phyloP scores from a whole-genome alignment of 1,139 yeast genomes.

The Yamadazyma songkhlaensis region DNA sequence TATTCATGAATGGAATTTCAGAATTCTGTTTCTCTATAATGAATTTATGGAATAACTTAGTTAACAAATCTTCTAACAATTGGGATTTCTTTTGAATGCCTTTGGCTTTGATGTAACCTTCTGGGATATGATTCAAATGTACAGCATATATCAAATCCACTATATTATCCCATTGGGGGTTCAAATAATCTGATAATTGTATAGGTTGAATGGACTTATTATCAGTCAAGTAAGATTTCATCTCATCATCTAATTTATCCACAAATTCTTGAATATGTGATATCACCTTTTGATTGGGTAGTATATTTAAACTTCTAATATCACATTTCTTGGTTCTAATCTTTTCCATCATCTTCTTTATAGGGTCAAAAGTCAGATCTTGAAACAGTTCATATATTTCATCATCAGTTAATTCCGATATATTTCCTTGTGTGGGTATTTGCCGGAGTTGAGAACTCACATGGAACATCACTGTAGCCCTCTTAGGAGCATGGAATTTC shows the following conservation, averaged over 20 bases:
- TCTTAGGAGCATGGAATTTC: background rate
- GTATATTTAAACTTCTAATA: background rate
- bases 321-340: background rate
- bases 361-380: slow-evolving; percentile 2
- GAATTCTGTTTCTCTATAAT: slow-evolving; percentile 17
- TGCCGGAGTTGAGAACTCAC: background rate
- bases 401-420: background rate
- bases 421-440: background rate
- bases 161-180: slow-evolving; percentile 26
- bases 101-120: slow-evolving; percentile 17
- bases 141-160: slow-evolving; percentile 19
- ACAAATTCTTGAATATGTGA: slow-evolving; percentile 1
- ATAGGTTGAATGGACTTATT: background rate
- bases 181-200: slow-evolving; percentile 22
- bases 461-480: background rate
- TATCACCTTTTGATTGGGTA: background rate
- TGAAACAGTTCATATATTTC: slow-evolving; percentile 3
- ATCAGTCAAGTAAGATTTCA: background rate
- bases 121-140: slow-evolving; percentile 19
- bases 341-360: background rate
- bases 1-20: slow-evolving; percentile 14
- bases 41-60: slow-evolving; percentile 23
- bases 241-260: slow-evolving; percentile 3
- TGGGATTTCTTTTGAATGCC: slow-evolving; percentile 17
- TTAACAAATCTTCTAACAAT: slow-evolving; percentile 19